A percentile compares a stretch with the other conserved stretches of the same genome.
Conservation (phyloP, 2,329 filamentous ascomycete species). For the Emericellopsis atlantica region DNA sequence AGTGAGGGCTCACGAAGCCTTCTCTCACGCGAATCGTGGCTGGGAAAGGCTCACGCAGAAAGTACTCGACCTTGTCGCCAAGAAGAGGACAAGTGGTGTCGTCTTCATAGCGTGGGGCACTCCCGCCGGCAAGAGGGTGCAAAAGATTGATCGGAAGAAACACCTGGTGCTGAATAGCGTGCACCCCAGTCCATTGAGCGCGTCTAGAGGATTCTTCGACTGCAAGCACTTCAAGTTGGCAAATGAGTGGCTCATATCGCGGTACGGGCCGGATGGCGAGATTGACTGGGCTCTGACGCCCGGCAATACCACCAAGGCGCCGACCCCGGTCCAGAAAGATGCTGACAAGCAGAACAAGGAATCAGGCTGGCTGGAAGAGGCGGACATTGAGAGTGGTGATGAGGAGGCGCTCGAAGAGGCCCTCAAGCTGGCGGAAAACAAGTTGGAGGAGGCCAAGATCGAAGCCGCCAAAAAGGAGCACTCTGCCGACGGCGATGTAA, state of each 20-base stretch:
- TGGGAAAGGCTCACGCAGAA: slow-evolving; percentile 93
- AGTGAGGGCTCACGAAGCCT: slow-evolving; percentile 78
- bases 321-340: slow-evolving; percentile 1
- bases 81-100: slow-evolving; percentile 65
- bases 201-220: slow-evolving; percentile 68
- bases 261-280: slow-evolving; percentile 67
- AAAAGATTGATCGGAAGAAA: slow-evolving; percentile 55
- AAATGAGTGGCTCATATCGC: slow-evolving; percentile 69
- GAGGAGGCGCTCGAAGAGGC: slow-evolving; percentile 23
- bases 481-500: neutral
- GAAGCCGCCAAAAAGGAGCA: neutral
- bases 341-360: slow-evolving; percentile 1
- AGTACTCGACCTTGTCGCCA: slow-evolving; percentile 76
- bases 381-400: slow-evolving; percentile 20
- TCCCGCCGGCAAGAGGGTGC: slow-evolving; percentile 69
- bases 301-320: slow-evolving; percentile 18
- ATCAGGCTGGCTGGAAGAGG: slow-evolving; percentile 8
- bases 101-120: slow-evolving; percentile 93
- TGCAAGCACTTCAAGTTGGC: slow-evolving; percentile 71
- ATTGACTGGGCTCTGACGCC: slow-evolving; percentile 70
- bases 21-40: slow-evolving; percentile 72
- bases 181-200: slow-evolving; percentile 89
- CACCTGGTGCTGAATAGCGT: slow-evolving; percentile 79
- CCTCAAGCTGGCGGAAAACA: slow-evolving; percentile 15
- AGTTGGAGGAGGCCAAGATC: slow-evolving; percentile 2